Percentiles rank a stretch among this genome's conserved stretches.
Evolutionary conservation across 345 rosid genomes (phyloP).

Genomic region (Luvunga scandens): DNA sequence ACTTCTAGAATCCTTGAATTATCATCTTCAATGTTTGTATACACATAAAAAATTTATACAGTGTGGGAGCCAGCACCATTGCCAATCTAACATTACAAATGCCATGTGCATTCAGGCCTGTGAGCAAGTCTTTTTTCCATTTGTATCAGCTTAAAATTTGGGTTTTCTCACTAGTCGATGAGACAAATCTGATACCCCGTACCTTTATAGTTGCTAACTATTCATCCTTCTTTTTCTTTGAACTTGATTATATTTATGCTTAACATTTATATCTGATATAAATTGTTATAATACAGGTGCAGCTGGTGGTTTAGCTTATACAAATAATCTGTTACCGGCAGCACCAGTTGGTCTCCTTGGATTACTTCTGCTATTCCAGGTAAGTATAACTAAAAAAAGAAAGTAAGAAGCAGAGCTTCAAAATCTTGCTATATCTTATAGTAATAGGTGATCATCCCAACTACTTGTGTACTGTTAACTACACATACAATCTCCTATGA

Average conservation of each 20-base stretch:
- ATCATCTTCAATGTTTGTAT: neutral
- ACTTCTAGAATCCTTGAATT: neutral
- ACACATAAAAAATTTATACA: neutral
- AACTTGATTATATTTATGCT: neutral
- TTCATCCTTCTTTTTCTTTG: neutral
- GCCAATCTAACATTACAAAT: neutral
- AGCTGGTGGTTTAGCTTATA: conserved; percentile 60
- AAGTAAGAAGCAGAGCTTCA: neutral
- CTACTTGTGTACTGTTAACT: neutral
- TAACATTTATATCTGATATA: neutral
- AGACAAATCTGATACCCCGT: neutral
- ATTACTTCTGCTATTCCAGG: conserved; percentile 70
- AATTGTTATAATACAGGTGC: conserved; percentile 41
- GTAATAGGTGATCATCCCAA: neutral
- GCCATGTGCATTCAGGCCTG: neutral
- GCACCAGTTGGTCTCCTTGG: conserved; percentile 71
- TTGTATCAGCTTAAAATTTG: neutral
- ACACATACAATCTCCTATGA: neutral
- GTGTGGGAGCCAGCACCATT: neutral
- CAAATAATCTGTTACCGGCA: conserved; percentile 61
- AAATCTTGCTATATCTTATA: neutral
- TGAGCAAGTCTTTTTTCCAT: neutral
- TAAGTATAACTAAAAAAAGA: conserved; percentile 13
- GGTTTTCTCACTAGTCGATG: neutral
- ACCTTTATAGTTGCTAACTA: neutral